These are phyloP conservation scores for Sclerotinia spermophila DNA, from an alignment of 2,329 filamentous ascomycete species.

Conservation along the genomic window DNA sequence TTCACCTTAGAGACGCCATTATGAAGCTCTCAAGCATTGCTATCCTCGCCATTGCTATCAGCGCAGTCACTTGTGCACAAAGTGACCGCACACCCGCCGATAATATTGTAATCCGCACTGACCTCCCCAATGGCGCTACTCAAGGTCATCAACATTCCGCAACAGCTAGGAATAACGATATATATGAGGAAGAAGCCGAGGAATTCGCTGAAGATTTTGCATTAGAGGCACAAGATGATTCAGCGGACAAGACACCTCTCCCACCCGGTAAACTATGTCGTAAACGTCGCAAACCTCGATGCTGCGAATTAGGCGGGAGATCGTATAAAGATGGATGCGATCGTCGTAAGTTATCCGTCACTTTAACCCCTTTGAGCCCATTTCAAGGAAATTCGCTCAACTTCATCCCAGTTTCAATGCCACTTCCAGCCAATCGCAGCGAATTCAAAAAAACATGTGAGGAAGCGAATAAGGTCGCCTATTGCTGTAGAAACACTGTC, in stretches of 20 bases:
- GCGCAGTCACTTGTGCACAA: not conserved
- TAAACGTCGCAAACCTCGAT: not conserved
- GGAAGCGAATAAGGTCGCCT: not conserved
- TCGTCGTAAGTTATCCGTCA: not conserved
- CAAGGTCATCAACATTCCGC: not conserved
- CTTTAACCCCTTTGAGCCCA: not conserved
- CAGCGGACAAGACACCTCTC: not conserved
- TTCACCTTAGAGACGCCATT: not conserved
- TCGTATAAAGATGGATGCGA: not conserved
- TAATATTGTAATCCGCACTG: not conserved
- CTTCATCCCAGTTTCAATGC: not conserved
- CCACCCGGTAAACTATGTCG: not conserved
- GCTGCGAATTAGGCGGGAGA: not conserved
- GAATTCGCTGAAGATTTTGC: not conserved
- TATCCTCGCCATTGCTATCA: not conserved
- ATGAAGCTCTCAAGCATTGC: not conserved
- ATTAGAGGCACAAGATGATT: not conserved
- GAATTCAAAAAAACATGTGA: not conserved
- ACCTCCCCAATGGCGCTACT: not conserved
- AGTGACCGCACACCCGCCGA: not conserved
- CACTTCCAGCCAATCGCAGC: not conserved
- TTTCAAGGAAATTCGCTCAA: not conserved
- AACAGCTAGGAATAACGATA: not conserved
- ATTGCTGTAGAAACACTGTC: not conserved
- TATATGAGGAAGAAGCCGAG: not conserved